Evolutionary conservation across 306 rosid genomes (phyloP), one percentile per base, ranked within the genome.

Genomic region (Cicer chorassanicum): DNA sequence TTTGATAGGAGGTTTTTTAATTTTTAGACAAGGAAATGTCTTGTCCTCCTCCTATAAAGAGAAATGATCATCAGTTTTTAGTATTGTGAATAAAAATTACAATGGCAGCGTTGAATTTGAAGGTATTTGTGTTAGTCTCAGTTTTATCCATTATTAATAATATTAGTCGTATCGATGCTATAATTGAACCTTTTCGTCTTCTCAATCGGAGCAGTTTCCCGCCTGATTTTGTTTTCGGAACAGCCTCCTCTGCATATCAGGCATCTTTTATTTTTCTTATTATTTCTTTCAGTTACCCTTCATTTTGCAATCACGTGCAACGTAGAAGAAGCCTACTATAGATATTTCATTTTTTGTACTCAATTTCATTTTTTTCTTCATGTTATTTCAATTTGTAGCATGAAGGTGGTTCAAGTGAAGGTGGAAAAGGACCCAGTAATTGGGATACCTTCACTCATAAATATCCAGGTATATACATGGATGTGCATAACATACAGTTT

Each of bases 401-500:
- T 6, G 72, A 67, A 67, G 72, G 72, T 67, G 72, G 21, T 4
- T 57, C 57, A 67, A 12, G 4, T 2, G 72, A 67, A 13, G 72
- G 19, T 67, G 72, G 72, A 1, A 67, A 8, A 45, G 72, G 57
- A 21, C 42, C 57, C 0, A 67, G 72, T 46, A 67, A 12, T 21
- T 67, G 72, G 72, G 71, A 65, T 43, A 43, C 38, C 9, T 65
- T 65, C 10, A 65, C 71, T 44, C 54, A 43, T 65, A 65, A 13
- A 75, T 46, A 67, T 0, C 71, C 71, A 65, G 54, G 71, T 65
- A 24, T 24, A 2, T 3, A 24, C 34, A 3, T 2, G 34, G 4
- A 3, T 24, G 4, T 24, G 34, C 4, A 24, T 0, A 24, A 24
- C 4, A 24, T 24, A 24, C 0, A 24, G 34, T 24, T 24, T 2